A percentile compares a stretch with the other conserved stretches of the same genome.
Evolutionary conservation across 768 basidiomycete genomes (phyloP).

Genomic region (Suillus clintonianus): DNA sequence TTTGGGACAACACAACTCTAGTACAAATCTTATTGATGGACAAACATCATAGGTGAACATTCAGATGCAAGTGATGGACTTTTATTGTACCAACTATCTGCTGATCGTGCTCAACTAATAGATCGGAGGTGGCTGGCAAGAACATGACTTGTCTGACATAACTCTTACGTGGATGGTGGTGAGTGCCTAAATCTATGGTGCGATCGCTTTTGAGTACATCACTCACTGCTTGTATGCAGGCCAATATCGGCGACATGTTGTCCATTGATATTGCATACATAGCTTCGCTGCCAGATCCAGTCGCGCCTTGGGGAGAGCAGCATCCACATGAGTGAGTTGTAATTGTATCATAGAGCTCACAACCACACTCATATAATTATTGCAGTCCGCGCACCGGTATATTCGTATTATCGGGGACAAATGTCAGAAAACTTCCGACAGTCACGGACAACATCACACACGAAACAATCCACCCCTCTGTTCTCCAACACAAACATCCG

Average conservation of each 20-base stretch:
- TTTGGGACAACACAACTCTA: neutral
- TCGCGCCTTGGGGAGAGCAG: slow-evolving; percentile 61
- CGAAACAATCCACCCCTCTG: slow-evolving; percentile 65
- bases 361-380: neutral
- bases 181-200: slow-evolving; percentile 20
- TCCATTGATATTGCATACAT: slow-evolving; percentile 60
- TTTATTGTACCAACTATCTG: slow-evolving; percentile 1
- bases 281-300: slow-evolving; percentile 48
- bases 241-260: slow-evolving; percentile 56
- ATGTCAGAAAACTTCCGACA: slow-evolving; percentile 51
- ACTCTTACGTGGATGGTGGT: slow-evolving; percentile 68
- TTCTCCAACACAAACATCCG: slow-evolving; percentile 38
- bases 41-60: slow-evolving; percentile 28
- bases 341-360: neutral
- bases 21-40: neutral
- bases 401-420: slow-evolving; percentile 46
- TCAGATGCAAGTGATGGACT: slow-evolving; percentile 17
- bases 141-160: slow-evolving; percentile 69
- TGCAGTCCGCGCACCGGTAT: slow-evolving; percentile 56
- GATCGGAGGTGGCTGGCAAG: slow-evolving; percentile 71
- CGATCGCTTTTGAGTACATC: neutral
- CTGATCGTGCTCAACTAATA: slow-evolving; percentile 21
- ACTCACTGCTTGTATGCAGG: slow-evolving; percentile 33
- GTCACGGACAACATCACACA: slow-evolving; percentile 46
- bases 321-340: slow-evolving; percentile 60